Base-by-base conservation (phyloP, 2,329 filamentous ascomycete species). In the Spiromastix sp. region DNA sequence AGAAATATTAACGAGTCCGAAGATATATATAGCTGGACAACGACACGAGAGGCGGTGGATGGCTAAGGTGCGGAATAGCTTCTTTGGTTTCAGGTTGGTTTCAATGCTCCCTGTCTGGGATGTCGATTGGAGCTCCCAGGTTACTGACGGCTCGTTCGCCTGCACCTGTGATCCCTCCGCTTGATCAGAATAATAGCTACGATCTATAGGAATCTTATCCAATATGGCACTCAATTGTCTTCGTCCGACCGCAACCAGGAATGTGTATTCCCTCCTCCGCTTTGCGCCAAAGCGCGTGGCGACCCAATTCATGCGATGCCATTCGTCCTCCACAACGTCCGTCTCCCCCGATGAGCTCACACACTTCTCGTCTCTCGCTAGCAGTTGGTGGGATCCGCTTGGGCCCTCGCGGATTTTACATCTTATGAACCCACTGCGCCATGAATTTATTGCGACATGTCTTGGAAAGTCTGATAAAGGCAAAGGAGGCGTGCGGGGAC, bases 321-420 rank as follows among this genome's bases (percentile, higher is more conserved):
- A 43, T 29, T 43, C 41, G 11, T 36, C 40, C 6, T 12, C 22
- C 17, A 25, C 39, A 29, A 77, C 81, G 31, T 86, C 84, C 37
- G 84, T 98, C 61, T 93, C 93, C 51, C 74, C 83, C 35, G 75
- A 80, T 46, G 89, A 98, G 66, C 77, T 98, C 45, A 83, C 82
- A 12, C 91, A 98, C 67, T 98, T 98, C 73, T 86, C 86, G 53
- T 77, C 78, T 43, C 84, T 98, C 51, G 91, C 91, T 45, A 84
- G 83, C 46, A 81, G 81, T 50, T 98, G 91, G 91, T 98, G 91
- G 91, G 87, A 96, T 61, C 84, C 89, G 1, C 79, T 94, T 54
- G 91, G 91, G 34, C 81, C 89, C 5, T 95, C 86, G 3, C 78
- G 89, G 25, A 77, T 95, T 39, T 77, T 98, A 2, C 91, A 98